These are phyloP conservation scores for Rhodosorus marinus DNA, from an alignment of 23 red algal genomes.

Conservation along the genomic window DNA sequence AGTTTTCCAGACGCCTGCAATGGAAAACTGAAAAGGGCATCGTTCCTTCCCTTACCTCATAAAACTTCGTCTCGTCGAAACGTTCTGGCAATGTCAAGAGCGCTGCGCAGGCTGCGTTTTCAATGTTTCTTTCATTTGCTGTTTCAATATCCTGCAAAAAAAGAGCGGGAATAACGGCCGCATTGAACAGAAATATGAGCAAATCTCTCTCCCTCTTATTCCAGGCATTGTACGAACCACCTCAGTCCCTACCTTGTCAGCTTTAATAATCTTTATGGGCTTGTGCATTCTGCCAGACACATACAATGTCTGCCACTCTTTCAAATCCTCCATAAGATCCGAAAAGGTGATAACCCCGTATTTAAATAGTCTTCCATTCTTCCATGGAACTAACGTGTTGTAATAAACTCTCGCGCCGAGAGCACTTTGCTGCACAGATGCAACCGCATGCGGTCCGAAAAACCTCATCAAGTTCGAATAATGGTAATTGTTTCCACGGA, in stretches of 20 bases:
- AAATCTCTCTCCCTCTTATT: neutral
- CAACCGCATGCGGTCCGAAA: conserved; percentile 10
- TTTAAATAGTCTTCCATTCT: conserved; percentile 22
- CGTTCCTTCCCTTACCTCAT: no score
- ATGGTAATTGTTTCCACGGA: conserved; percentile 26
- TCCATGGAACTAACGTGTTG: conserved; percentile 46
- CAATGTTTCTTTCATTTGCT: conserved; percentile 12
- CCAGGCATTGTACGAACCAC: neutral
- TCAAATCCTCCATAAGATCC: conserved; percentile 36
- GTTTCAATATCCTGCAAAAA: conserved; percentile 2
- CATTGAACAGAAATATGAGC: no score
- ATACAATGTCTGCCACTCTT: conserved; percentile 58
- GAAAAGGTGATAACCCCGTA: conserved; percentile 53
- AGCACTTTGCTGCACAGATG: conserved; percentile 25
- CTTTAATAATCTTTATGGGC: conserved; percentile 29
- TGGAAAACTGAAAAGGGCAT: no score
- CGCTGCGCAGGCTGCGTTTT: conserved; percentile 25
- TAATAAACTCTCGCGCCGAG: conserved; percentile 50
- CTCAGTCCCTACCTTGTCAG: neutral
- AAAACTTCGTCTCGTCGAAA: conserved; percentile 20
- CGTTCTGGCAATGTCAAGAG: conserved; percentile 22
- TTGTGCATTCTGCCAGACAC: conserved; percentile 83
- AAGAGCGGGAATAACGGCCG: conserved; percentile 8
- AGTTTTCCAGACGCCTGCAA: no score
- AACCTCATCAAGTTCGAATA: conserved; percentile 29